A percentile compares a stretch with the other conserved stretches of the same genome.
Conservation (phyloP, 2,329 filamentous ascomycete species). For the Stemphylium lycopersici region DNA sequence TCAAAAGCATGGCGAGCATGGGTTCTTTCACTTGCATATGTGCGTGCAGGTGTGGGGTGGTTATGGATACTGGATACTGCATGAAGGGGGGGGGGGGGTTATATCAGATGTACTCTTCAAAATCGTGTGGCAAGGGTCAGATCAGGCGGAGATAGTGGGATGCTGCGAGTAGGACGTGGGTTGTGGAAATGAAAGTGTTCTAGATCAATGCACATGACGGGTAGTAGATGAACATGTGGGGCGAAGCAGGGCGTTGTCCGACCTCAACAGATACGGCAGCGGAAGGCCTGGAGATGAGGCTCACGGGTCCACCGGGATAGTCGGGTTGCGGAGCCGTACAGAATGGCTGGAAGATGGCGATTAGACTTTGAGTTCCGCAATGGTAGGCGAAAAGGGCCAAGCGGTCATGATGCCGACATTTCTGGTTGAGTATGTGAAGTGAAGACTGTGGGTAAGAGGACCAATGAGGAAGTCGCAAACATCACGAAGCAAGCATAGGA, state of each 20-base stretch:
- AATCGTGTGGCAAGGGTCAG: neutral
- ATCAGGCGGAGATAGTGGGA: neutral
- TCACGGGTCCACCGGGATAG: neutral
- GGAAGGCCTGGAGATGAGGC: neutral
- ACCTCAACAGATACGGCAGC: neutral
- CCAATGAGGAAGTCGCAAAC: neutral
- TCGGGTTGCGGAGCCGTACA: neutral
- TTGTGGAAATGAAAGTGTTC: neutral
- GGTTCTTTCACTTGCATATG: neutral
- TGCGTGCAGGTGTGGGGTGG: too few relatives aligned
- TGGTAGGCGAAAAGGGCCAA: neutral
- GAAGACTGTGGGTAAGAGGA: too few relatives aligned
- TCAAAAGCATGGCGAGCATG: neutral
- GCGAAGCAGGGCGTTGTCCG: neutral
- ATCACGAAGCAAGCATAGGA: neutral
- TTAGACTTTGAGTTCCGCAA: neutral
- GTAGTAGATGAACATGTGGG: neutral
- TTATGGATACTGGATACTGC: too few relatives aligned
- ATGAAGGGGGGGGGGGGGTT: too few relatives aligned
- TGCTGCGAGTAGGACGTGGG: neutral
- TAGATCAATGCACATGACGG: neutral
- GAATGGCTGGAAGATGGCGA: too few relatives aligned
- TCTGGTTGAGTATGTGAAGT: too few relatives aligned
- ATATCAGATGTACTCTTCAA: neutral
- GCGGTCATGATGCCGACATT: too few relatives aligned